Evolutionary conservation across 2,329 filamentous ascomycete species (phyloP), one percentile per base, ranked within the genome.

Genomic region (Coniochaeta sp.): DNA sequence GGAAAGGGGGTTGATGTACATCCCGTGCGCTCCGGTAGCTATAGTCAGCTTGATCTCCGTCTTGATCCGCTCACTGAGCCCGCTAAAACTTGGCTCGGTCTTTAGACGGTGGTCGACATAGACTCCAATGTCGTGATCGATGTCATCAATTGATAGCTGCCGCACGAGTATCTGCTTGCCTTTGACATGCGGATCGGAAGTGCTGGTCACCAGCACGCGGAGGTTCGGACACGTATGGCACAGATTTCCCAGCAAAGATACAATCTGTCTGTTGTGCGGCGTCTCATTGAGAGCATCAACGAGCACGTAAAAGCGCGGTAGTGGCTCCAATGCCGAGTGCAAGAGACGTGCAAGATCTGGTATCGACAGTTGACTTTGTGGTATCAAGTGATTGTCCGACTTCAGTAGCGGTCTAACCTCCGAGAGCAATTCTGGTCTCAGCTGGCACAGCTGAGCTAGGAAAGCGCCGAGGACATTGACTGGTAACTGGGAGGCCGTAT

Each of bases 401-500:
- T 47, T 55, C 3, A 51, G 56, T 16, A 59, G 57, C 1, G 52
- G 55, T 16, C 53, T 49, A 27, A 60, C 52, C 24, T 56, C 49
- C n/a, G 58, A 48, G 14, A 58, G 53, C 18, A 61, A 50, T 1
- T 55, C 51, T 10, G 57, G 56, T 2, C 45, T 47, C 5, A 48
- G 32, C 35, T 35, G 38, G 20, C 48, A 55, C 4, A 61, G 51
- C 31, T 64, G 58, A 18, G 60, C 59, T 13, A 64, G 52, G 16
- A 65, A 52, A 33, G 61, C 64, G 38, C 60, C 61, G 49, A 65
- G 57, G n/a, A 65, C 54, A 45, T 63, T 63, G 31, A 55, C 46
- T 1, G 60, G 51, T n/a, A 57, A 55, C 48, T 64, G 63, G 10
- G 60, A 63, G 10, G 56, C 58, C 4, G 59, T 58, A 40, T 60